Evolutionary conservation across 805 yeast genomes (phyloP).

Genomic region (Yamadazyma kitorensis): DNA sequence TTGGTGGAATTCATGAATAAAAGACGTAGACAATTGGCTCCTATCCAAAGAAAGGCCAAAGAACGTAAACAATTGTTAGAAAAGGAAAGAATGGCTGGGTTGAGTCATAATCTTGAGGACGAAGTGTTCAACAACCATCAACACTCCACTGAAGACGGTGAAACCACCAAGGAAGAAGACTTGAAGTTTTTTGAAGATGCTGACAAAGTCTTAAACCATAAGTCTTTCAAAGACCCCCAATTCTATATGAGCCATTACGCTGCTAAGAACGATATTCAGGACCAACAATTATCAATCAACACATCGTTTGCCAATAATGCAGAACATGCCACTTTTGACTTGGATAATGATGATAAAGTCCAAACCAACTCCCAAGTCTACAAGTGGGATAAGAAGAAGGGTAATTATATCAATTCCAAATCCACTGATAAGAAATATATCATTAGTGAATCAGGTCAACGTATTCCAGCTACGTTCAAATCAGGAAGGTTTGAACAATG

Average conservation of each 20-base stretch:
- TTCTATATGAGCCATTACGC: constrained; percentile 89
- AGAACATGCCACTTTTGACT: constrained; percentile 79
- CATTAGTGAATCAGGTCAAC: constrained; percentile 91
- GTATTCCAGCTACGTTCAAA: constrained; percentile 85
- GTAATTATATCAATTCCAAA: constrained; percentile 78
- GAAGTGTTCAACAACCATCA: constrained; percentile 52
- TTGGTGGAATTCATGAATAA: constrained; percentile 81
- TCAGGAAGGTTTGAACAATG: constrained; percentile 92
- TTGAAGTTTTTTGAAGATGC: constrained; percentile 53
- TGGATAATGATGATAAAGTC: constrained; percentile 72
- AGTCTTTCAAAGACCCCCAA: constrained; percentile 68
- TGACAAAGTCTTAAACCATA: constrained; percentile 31
- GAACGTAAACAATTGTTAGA: constrained; percentile 68
- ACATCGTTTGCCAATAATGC: constrained; percentile 80
- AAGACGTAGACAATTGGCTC: constrained; percentile 84
- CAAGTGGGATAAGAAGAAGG: constrained; percentile 92
- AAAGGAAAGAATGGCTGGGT: constrained; percentile 72
- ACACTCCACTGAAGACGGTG: constrained; percentile 47
- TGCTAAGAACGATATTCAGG: constrained; percentile 74
- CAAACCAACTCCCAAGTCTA: constrained; percentile 68
- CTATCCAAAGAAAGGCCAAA: constrained; percentile 73
- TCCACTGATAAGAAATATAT: constrained; percentile 84
- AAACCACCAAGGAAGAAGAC: constrained; percentile 43
- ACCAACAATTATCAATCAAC: constrained; percentile 59
- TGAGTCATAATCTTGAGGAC: constrained; percentile 69